Conservation (phyloP, 2,329 filamentous ascomycete genomes). For the Xylaria digitata region DNA sequence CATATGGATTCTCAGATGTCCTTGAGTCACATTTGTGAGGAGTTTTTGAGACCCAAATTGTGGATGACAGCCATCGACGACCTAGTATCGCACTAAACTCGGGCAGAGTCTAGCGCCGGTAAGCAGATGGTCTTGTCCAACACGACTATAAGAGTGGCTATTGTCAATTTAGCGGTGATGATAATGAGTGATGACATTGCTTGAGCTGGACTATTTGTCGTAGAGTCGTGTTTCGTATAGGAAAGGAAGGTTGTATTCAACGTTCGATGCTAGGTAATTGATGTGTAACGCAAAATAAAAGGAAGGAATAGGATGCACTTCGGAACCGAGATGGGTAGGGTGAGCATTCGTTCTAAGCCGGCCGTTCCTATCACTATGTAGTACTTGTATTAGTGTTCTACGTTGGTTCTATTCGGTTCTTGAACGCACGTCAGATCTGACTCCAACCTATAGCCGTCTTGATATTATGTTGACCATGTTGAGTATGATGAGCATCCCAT, state of each 20-base stretch:
- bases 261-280: neutral
- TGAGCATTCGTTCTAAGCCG: neutral
- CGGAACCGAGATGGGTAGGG: neutral
- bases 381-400: neutral
- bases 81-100: too few relatives aligned
- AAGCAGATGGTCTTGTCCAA: neutral
- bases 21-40: neutral
- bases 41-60: neutral
- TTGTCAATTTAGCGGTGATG: constrained; percentile 2
- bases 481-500: neutral
- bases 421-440: constrained; percentile 15
- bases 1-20: too few relatives aligned
- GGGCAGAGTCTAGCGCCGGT: too few relatives aligned
- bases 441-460: constrained; percentile 1
- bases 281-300: neutral
- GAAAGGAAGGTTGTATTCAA: neutral
- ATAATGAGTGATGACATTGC: neutral
- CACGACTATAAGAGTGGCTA: neutral
- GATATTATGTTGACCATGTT: neutral
- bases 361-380: neutral
- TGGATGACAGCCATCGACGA: too few relatives aligned
- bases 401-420: constrained; percentile 1
- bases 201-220: neutral
- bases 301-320: neutral
- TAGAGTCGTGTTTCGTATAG: neutral